These are phyloP conservation scores for Neofusicoccum sp. DNA, from an alignment of 2,329 filamentous ascomycete species.

Conservation along the genomic window DNA sequence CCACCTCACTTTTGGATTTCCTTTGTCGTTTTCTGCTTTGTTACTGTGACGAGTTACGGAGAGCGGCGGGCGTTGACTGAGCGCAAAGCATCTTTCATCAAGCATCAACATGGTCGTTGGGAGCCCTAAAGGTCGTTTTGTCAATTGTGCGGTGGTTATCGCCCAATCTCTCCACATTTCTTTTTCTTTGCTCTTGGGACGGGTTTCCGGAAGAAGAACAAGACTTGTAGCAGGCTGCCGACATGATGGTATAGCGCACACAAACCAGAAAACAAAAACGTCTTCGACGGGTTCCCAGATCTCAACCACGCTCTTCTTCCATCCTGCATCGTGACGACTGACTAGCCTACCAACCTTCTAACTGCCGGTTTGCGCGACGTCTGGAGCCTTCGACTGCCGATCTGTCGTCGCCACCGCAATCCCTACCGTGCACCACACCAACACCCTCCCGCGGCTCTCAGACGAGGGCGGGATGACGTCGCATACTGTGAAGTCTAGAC, in stretches of 20 bases:
- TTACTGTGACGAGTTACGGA: conserved; percentile 12
- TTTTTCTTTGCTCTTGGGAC: neutral
- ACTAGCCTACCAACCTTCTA: neutral
- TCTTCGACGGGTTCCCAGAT: conserved; percentile 1
- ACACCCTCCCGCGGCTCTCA: too few relatives aligned
- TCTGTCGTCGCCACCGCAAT: too few relatives aligned
- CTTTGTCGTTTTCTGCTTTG: conserved; percentile 14
- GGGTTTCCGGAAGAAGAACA: neutral
- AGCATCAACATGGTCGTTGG: conserved; percentile 4
- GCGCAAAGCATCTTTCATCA: conserved; percentile 2
- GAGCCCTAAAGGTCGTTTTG: neutral
- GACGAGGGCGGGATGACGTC: too few relatives aligned
- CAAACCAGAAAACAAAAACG: neutral
- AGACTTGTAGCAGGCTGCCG: neutral
- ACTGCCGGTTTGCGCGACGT: too few relatives aligned
- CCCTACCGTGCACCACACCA: too few relatives aligned
- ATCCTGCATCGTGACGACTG: neutral
- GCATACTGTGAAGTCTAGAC: too few relatives aligned
- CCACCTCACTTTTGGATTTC: conserved; percentile 4
- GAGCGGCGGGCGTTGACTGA: neutral
- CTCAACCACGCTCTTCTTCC: neutral
- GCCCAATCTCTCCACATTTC: neutral
- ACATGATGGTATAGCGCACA: neutral
- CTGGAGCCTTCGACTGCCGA: too few relatives aligned
- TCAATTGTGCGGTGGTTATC: neutral